Percentiles rank a stretch among this genome's conserved stretches.
These are phyloP conservation scores for Retiboletus flavoniger DNA, from an alignment of 1,284 basidiomycete species.

Conservation along the genomic window DNA sequence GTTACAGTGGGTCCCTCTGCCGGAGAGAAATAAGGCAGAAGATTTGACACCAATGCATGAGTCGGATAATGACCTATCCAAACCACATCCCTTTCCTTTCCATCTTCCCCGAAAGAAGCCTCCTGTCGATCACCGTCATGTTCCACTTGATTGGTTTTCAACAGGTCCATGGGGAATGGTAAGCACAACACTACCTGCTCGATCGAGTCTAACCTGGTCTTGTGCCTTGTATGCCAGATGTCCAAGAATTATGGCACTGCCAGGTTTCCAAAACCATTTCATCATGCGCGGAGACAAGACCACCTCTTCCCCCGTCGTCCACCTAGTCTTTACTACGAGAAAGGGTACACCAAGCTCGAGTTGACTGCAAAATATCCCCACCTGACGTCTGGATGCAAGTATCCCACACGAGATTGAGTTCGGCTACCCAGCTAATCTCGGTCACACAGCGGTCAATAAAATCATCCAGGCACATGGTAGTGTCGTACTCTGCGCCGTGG, in stretches of 20 bases:
- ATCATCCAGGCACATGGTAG: constrained; percentile 39
- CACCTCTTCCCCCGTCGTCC: constrained; percentile 16
- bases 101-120: constrained; percentile 15
- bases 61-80: neutral
- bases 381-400: constrained; percentile 32
- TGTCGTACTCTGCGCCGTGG: constrained; percentile 39
- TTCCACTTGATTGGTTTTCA: constrained; percentile 21
- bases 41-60: constrained; percentile 27
- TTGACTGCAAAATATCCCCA: constrained; percentile 31
- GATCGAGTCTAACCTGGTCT: neutral
- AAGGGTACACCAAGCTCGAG: constrained; percentile 29
- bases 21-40: constrained; percentile 33
- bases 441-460: constrained; percentile 40
- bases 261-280: constrained; percentile 28
- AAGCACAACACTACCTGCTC: constrained; percentile 4
- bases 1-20: constrained; percentile 26
- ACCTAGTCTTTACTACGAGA: constrained; percentile 24
- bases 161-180: constrained; percentile 22
- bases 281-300: constrained; percentile 25
- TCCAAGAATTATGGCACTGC: constrained; percentile 13
- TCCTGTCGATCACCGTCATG: constrained; percentile 17
- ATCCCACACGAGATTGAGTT: neutral
- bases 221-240: constrained; percentile 13
- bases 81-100: constrained; percentile 7
- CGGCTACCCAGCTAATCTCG: constrained; percentile 9